Base-by-base conservation (phyloP, 2,329 filamentous ascomycete species). In the Tolypocladium ovalisporum region DNA sequence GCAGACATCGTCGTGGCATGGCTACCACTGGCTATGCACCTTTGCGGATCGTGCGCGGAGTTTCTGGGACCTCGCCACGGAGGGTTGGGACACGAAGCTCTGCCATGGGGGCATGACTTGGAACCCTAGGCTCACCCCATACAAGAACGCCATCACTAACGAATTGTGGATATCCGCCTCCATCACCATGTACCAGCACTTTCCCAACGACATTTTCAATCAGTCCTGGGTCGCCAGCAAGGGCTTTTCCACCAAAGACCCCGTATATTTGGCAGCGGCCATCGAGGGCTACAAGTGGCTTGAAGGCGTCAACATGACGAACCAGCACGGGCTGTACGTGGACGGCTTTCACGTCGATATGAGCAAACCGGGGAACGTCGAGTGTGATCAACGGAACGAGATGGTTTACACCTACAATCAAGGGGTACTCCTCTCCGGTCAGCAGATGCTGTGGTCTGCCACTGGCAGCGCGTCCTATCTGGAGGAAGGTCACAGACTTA, bases 371-470 rank as follows among this genome's bases (percentile, higher is more conserved):
- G 83, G 85, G 54, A 90, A 88, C 57, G 85, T 82, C 0, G 79
- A 83, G 61, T 97, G 93, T 70, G 89, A 97, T 67, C 70, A 82
- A 54, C 83, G 91, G 54, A 89, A 96, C 70, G 84, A 92, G 63
- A 93, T 91, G 85, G 87, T 96, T 10, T 96, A 92, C 71, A 95
- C 91, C 0, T 97, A 97, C 75, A 97, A 97, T 72, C 93, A 97
- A 71, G 93, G 92, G 27, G 90, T 97, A 4, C 67, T 97, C 1
- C 80, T 97, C 27, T 91, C 89, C 5, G 92, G 90, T 15, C 82
- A 90, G 57, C 83, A 89, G 37, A 88, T 86, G 1, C 78, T 97
- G 0, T 97, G 88, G 83, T 81, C 89, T 60, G 85, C 84, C 17
- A 96, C 89, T 0, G 88, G 87, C 15, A 81, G 84, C n/a, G 70